Evolutionary conservation across 371 early-diverging fungal species (phyloP), one percentile per base, ranked within the genome.

Genomic region (Amoeboaphelidium occidentale): DNA sequence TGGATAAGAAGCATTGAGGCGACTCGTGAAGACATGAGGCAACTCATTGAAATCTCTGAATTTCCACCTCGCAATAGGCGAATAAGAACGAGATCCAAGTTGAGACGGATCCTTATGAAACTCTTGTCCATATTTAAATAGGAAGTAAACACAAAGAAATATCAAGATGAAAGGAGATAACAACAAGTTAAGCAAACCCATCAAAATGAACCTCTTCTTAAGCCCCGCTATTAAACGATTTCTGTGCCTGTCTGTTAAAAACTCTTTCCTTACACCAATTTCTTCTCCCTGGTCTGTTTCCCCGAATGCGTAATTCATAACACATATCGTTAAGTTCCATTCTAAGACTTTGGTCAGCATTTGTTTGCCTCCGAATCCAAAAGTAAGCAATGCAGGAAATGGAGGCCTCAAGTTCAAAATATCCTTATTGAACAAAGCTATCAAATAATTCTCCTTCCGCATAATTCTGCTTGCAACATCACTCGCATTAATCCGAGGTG

Each of bases 11-110:
- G 68, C 54, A 48, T 73, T 73, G 24, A 93, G 63, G 2, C 97
- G 75, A 22, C 64, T 58, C 46, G 75, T 66, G 56, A 92, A 87
- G 22, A 79, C 52, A 58, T 94, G 92, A 0, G 91, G 89, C 13
- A 90, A 67, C 59, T 97, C 97, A 62, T 97, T 93, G 57, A 89
- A 92, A 62, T 93, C 90, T 45, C 93, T 75, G 55, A 94, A 80
- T 59, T 82, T 80, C 88, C 85, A 91, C 44, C 70, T 66, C 0
- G 92, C 90, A 51, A 79, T 73, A 2, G 79, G 78, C 0, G 93
- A 76, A 56, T 82, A 97, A 2, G 69, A 65, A 25, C 96, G 75
- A 12, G 81, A 73, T 1, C 75, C 75, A 25, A 93, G 65, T 14
- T 76, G 66, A 26, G 79, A 70, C 0, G 96, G 94, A 58, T 86